Conservation (phyloP, 192 early-diverging fungal species). For the Jimgerdemannia flammicorona region DNA sequence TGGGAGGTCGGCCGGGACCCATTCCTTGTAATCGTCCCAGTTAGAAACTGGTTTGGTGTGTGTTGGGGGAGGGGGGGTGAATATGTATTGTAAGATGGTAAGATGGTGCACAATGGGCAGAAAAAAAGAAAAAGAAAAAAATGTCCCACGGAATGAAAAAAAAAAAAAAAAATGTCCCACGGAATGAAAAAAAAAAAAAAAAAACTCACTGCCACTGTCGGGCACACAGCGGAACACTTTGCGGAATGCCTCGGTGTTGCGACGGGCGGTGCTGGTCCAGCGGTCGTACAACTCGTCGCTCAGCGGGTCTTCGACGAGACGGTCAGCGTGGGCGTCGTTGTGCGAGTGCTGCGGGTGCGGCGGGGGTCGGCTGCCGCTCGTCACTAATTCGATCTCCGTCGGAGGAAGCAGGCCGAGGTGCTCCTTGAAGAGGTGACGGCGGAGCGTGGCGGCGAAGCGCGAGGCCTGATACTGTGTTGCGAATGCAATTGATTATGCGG, state of each 20-base stretch:
- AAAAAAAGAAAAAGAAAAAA: background rate
- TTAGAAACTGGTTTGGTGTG: conserved; percentile 20
- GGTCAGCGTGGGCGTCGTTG: conserved; percentile 25
- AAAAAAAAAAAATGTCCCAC: too few species aligned
- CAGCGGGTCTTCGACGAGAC: conserved; percentile 63
- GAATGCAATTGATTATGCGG: background rate
- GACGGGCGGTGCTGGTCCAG: conserved; percentile 63
- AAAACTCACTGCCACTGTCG: conserved; percentile 58
- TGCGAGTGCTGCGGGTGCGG: conserved; percentile 25
- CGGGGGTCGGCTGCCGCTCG: conserved; percentile 22
- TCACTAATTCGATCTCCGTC: conserved; percentile 31
- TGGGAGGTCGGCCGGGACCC: conserved; percentile 39
- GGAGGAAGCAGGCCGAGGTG: conserved; percentile 70
- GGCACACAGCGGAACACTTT: conserved; percentile 85
- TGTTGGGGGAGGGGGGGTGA: too few species aligned
- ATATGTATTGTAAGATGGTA: too few species aligned
- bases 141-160: background rate
- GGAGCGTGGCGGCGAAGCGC: conserved; percentile 69
- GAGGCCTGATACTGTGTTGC: conserved; percentile 62
- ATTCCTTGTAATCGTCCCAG: conserved; percentile 49
- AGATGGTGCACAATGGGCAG: background rate
- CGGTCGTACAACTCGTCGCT: conserved; percentile 47
- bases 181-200: conserved; percentile 9
- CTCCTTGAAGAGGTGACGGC: conserved; percentile 76
- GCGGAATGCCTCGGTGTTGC: conserved; percentile 69